These are phyloP conservation scores for Colletotrichum australisinense DNA, from an alignment of 2,329 filamentous ascomycete genomes.

Conservation along the genomic window DNA sequence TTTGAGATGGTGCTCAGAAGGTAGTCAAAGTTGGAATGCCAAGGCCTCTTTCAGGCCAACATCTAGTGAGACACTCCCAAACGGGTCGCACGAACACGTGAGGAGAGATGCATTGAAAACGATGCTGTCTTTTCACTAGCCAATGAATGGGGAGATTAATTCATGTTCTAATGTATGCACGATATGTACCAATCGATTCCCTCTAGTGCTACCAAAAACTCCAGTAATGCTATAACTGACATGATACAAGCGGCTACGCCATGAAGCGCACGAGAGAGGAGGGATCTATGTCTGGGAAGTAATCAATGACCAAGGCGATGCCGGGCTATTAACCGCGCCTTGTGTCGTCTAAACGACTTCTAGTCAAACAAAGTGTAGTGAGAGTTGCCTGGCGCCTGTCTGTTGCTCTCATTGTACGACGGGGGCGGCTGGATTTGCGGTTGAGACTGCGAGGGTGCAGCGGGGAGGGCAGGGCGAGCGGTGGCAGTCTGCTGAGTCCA, in stretches of 20 bases:
- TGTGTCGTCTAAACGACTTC: slow-evolving; percentile 11
- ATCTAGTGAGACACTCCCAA: no score
- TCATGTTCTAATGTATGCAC: neutral
- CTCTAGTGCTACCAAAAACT: slow-evolving; percentile 3
- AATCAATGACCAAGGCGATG: neutral
- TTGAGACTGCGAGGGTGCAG: slow-evolving; percentile 11
- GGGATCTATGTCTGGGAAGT: slow-evolving; percentile 1
- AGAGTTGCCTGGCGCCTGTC: slow-evolving; percentile 24
- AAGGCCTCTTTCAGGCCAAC: no score
- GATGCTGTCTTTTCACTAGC: neutral
- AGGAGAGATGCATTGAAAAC: neutral
- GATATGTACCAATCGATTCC: neutral
- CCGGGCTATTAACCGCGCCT: neutral
- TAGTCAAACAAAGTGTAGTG: slow-evolving; percentile 33
- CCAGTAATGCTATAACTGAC: slow-evolving; percentile 6
- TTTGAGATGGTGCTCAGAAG: no score
- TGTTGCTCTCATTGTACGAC: slow-evolving; percentile 31
- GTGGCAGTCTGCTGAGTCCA: slow-evolving; percentile 43
- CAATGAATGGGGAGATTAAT: neutral
- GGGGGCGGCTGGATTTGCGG: slow-evolving; percentile 20
- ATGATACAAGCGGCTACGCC: neutral
- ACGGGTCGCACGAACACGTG: neutral
- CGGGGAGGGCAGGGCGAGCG: slow-evolving; percentile 16
- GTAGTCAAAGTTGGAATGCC: no score
- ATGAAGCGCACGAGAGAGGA: neutral